Conservation (phyloP, 208 protist species). For the Crithidia fasciculata region DNA sequence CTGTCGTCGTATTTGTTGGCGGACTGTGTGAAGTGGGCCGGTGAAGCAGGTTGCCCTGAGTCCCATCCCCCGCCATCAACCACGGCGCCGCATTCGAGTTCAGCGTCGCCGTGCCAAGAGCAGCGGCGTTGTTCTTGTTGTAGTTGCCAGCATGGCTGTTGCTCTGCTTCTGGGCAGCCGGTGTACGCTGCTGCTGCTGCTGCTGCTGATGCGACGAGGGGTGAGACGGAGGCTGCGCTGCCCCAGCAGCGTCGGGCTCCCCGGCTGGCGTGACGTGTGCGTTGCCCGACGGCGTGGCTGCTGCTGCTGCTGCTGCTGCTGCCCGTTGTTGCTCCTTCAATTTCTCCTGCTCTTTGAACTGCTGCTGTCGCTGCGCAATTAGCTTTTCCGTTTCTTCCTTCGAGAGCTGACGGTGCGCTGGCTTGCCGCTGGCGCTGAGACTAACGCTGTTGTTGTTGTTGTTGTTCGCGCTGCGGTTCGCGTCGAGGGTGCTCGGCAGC, state of each 20-base stretch:
- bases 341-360: conserved; percentile 24
- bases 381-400: conserved; percentile 40
- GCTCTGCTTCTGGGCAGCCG: background rate
- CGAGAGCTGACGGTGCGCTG: conserved; percentile 41
- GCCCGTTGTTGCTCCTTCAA: conserved; percentile 13
- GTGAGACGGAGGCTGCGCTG: background rate
- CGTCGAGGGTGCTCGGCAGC: background rate
- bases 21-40: background rate
- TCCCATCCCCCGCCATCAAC: conserved; percentile 21
- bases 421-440: conserved; percentile 16
- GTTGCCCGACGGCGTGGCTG: conserved; percentile 6
- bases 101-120: background rate
- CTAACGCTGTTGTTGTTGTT: conserved; percentile 27
- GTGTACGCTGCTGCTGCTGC: conserved; percentile 8
- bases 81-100: conserved; percentile 22
- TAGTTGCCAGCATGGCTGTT: background rate
- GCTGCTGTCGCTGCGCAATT: conserved; percentile 39
- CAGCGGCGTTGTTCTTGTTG: conserved; percentile 3
- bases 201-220: conserved; percentile 5
- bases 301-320: conserved; percentile 17
- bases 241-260: background rate
- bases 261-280: background rate
- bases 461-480: conserved; percentile 1
- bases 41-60: conserved; percentile 6
- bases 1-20: background rate